phyloP scores from a whole-genome alignment of 2,329 filamentous ascomycete species.

The Orbilia javanica region DNA sequence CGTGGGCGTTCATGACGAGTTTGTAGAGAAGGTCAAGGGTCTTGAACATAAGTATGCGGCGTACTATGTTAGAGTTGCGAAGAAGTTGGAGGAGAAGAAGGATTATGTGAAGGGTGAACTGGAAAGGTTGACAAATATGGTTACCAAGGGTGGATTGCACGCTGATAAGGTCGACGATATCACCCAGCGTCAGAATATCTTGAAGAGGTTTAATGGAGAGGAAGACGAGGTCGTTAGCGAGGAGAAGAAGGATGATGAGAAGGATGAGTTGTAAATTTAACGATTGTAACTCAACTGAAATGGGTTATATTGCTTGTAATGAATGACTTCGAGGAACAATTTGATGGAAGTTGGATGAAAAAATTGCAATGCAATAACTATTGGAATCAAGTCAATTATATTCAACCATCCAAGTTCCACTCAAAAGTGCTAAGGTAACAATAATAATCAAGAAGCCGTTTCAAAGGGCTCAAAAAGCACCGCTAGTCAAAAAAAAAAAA shows the following conservation, averaged over 20 bases:
- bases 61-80: slow-evolving; percentile 89
- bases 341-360: background rate
- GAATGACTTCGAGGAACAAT: background rate
- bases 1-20: slow-evolving; percentile 74
- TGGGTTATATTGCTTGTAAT: background rate
- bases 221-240: slow-evolving; percentile 3
- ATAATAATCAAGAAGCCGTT: background rate
- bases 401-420: background rate
- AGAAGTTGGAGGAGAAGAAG: slow-evolving; percentile 73
- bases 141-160: slow-evolving; percentile 35
- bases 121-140: slow-evolving; percentile 64
- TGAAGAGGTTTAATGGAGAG: slow-evolving; percentile 47
- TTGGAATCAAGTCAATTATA: background rate
- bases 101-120: slow-evolving; percentile 89
- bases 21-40: slow-evolving; percentile 77
- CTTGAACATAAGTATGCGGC: slow-evolving; percentile 85
- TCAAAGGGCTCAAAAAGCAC: slow-evolving; percentile 3
- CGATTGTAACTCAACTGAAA: background rate
- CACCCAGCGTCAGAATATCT: slow-evolving; percentile 43
- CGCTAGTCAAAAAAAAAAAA: slow-evolving; percentile 3
- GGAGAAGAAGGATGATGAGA: slow-evolving; percentile 3
- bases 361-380: background rate
- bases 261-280: slow-evolving; percentile 57
- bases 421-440: background rate
- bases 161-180: slow-evolving; percentile 57